Evolutionary conservation across 139 green algal species (phyloP), one percentile per base, ranked within the genome.

Genomic region (Chlorella sp.): DNA sequence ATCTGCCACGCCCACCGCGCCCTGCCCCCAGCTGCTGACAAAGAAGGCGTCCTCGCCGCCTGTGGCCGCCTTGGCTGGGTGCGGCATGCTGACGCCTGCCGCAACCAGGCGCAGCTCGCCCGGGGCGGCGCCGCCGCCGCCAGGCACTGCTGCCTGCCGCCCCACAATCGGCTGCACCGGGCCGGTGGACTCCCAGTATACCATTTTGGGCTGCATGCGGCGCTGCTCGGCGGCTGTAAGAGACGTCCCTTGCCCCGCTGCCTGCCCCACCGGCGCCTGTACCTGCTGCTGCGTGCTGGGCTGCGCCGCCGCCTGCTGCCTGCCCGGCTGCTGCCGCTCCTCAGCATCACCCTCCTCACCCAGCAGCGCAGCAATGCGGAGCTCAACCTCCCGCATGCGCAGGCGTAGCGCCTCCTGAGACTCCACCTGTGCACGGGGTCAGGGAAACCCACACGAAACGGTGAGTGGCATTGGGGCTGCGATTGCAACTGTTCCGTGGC

Each of bases 11-110:
- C 92, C 95, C 22, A 97, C 81, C 0, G 91, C 92, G 41, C 93
- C 92, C 64, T 90, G 80, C 0, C 90, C 91, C 13, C 85, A 28
- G 70, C 73, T 76, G 73, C 65, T 90, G 34, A 97, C 91, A 86
- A 97, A 98, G 89, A 91, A 97, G 0, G 95, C 94, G 80, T 99
- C 96, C 88, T 98, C 95, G 1, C 95, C 95, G 38, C 95, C 94
- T 67, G 90, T 96, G 16, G 91, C 76, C 0, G 86, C 92, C 89
- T 98, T 98, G 83, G 91, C 89, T 30, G 94, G 88, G 82, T 98
- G 95, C 2, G 94, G 95, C 30, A 85, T 48, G 28, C 34, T 84
- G 46, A 26, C 43, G 30, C 86, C 86, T 2, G 82, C 82, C 17
- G 65, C 54, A 0, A 38, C 82, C 68, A 90, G 56, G 32, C 77